Evolutionary conservation across 2,329 filamentous ascomycete species (phyloP).

Genomic region (Biscogniauxia marginata): DNA sequence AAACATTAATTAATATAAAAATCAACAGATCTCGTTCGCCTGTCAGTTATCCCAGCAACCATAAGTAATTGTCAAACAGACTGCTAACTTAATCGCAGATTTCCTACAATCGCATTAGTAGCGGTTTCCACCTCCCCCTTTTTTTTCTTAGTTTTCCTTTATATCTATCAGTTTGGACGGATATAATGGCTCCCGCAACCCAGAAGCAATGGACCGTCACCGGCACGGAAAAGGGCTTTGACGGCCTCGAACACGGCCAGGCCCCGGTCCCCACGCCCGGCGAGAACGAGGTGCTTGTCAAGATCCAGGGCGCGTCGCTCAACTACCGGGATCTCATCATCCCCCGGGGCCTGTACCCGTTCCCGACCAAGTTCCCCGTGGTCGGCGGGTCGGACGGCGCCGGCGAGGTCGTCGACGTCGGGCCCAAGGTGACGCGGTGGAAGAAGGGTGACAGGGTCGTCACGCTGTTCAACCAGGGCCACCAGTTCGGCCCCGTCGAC

Average conservation of each 20-base stretch:
- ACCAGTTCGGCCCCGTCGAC: conserved; percentile 45
- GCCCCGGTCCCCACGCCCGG: conserved; percentile 58
- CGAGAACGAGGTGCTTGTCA: conserved; percentile 71
- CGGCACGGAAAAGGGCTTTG: conserved; percentile 54
- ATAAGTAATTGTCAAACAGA: too few relatives aligned
- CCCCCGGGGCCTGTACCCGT: conserved; percentile 46
- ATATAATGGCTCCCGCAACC: conserved; percentile 30
- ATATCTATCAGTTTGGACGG: neutral
- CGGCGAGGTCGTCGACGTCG: conserved; percentile 52
- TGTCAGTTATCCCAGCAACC: neutral
- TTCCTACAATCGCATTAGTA: neutral
- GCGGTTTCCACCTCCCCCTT: neutral
- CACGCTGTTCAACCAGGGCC: conserved; percentile 61
- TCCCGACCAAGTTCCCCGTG: conserved; percentile 41
- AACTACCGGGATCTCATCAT: conserved; percentile 57
- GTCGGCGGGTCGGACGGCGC: conserved; percentile 54
- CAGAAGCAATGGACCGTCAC: conserved; percentile 58
- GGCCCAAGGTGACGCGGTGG: conserved; percentile 47
- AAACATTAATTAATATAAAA: neutral
- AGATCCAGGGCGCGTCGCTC: conserved; percentile 52
- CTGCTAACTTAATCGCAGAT: neutral
- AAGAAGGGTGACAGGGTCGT: conserved; percentile 53
- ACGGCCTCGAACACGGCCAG: conserved; percentile 56
- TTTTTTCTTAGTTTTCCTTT: neutral
- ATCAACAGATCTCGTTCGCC: neutral